These are phyloP conservation scores for Knoxdaviesia capensis DNA, from an alignment of 2,329 filamentous ascomycete species.

Conservation along the genomic window DNA sequence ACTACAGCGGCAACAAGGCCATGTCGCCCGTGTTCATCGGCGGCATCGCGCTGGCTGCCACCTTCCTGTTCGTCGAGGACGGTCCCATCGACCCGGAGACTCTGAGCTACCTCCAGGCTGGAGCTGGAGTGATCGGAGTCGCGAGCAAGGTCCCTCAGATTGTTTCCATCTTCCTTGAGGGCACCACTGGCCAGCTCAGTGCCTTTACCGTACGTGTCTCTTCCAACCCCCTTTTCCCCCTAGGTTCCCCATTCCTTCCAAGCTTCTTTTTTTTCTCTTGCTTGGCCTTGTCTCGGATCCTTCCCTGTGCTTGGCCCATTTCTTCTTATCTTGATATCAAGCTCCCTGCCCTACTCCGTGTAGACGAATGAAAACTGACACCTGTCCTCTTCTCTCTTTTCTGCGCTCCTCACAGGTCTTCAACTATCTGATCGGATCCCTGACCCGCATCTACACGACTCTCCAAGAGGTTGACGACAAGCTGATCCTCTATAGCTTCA, in stretches of 20 bases:
- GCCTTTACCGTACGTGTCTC: conserved; percentile 64
- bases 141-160: conserved; percentile 94
- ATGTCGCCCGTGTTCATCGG: conserved; percentile 46
- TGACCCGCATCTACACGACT: conserved; percentile 93
- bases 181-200: conserved; percentile 84
- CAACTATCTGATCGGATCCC: conserved; percentile 86
- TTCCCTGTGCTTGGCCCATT: background rate
- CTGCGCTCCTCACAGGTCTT: conserved; percentile 46
- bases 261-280: background rate
- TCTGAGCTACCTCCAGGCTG: conserved; percentile 62
- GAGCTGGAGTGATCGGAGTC: conserved; percentile 63
- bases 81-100: conserved; percentile 43
- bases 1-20: conserved; percentile 50
- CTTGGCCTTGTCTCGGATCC: background rate
- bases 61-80: conserved; percentile 44
- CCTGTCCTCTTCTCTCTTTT: background rate
- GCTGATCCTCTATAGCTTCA: conserved; percentile 84
- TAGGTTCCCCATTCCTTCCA: conserved; percentile 1
- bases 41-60: conserved; percentile 41
- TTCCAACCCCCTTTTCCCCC: background rate
- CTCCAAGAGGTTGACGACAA: conserved; percentile 94
- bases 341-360: background rate
- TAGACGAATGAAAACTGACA: background rate
- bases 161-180: conserved; percentile 61
- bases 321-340: background rate